Conservation (phyloP, 257 asterid species). For the Lavandula angustifolia region DNA sequence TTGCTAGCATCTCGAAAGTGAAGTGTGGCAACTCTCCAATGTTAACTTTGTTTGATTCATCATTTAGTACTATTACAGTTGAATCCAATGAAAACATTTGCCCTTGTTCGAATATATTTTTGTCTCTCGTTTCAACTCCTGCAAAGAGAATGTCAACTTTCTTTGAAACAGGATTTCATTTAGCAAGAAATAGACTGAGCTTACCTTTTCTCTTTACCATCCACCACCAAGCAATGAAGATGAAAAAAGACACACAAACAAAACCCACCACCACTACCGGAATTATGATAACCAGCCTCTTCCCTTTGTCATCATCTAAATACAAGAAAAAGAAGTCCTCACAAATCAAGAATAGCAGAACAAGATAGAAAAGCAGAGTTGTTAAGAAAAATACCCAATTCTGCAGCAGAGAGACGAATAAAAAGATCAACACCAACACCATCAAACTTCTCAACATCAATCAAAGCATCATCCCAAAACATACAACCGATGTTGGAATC, state of each 20-base stretch:
- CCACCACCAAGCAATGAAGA: slow-evolving; percentile 39
- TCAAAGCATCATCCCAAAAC: slow-evolving; percentile 44
- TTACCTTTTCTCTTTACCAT: slow-evolving; percentile 43
- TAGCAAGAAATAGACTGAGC: no score
- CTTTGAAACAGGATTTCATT: no score
- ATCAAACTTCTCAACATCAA: slow-evolving; percentile 43
- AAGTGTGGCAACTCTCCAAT: slow-evolving; percentile 48
- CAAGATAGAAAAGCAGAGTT: neutral
- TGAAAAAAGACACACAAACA: slow-evolving; percentile 19
- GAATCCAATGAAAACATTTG: slow-evolving; percentile 31
- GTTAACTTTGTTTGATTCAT: slow-evolving; percentile 32
- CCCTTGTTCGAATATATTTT: slow-evolving; percentile 19
- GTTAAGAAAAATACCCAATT: slow-evolving; percentile 40
- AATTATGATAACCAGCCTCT: slow-evolving; percentile 37
- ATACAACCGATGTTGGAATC: slow-evolving; percentile 45
- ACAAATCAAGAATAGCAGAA: no score
- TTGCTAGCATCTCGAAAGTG: slow-evolving; percentile 43
- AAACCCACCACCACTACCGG: slow-evolving; percentile 35
- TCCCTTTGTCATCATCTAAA: slow-evolving; percentile 41
- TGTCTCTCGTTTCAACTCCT: slow-evolving; percentile 28
- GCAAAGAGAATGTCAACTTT: neutral
- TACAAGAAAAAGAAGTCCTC: neutral
- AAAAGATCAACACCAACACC: slow-evolving; percentile 44
- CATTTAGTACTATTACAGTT: slow-evolving; percentile 21
- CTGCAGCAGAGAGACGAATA: slow-evolving; percentile 46